phyloP scores from a whole-genome alignment of 768 basidiomycete species.

The Lactarius evosmus region DNA sequence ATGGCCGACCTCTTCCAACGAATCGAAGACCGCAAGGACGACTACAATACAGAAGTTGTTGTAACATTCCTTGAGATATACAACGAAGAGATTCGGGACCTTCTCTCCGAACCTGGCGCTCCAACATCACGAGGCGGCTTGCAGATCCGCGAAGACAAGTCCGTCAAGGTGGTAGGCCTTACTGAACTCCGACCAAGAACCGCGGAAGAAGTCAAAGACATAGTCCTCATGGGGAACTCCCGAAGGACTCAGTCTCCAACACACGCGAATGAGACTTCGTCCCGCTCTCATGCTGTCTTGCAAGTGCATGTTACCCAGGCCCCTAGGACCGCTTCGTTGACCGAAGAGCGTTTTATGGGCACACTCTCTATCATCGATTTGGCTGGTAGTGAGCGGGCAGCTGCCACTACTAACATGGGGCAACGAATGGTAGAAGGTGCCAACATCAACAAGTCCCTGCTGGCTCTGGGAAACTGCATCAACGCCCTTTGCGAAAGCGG shows the following conservation, averaged over 20 bases:
- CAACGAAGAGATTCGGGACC: conserved; percentile 97
- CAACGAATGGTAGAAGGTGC: conserved; percentile 98
- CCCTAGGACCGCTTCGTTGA: conserved; percentile 79
- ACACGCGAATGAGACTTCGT: conserved; percentile 94
- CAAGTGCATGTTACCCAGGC: conserved; percentile 91
- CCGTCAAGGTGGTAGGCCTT: conserved; percentile 85
- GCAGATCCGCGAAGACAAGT: conserved; percentile 91
- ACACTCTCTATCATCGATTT: conserved; percentile 98
- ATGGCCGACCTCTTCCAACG: conserved; percentile 96
- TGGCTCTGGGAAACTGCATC: conserved; percentile 97
- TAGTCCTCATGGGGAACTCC: conserved; percentile 85
- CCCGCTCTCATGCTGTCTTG: conserved; percentile 95
- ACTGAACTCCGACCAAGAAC: conserved; percentile 75
- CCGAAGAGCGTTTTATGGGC: conserved; percentile 78
- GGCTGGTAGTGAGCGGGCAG: conserved; percentile 95
- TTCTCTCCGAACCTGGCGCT: conserved; percentile 73
- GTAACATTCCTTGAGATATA: conserved; percentile 99
- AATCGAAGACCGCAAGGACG: conserved; percentile 83
- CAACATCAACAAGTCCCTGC: conserved; percentile 97
- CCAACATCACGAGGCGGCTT: conserved; percentile 76
- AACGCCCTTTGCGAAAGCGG: conserved; percentile 97
- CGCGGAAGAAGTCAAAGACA: conserved; percentile 91
- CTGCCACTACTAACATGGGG: conserved; percentile 96
- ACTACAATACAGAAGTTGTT: conserved; percentile 81
- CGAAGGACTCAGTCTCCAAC: conserved; percentile 92